Evolutionary conservation across 2,329 filamentous ascomycete genomes (phyloP).

Genomic region (Cyclaneusma minus): DNA sequence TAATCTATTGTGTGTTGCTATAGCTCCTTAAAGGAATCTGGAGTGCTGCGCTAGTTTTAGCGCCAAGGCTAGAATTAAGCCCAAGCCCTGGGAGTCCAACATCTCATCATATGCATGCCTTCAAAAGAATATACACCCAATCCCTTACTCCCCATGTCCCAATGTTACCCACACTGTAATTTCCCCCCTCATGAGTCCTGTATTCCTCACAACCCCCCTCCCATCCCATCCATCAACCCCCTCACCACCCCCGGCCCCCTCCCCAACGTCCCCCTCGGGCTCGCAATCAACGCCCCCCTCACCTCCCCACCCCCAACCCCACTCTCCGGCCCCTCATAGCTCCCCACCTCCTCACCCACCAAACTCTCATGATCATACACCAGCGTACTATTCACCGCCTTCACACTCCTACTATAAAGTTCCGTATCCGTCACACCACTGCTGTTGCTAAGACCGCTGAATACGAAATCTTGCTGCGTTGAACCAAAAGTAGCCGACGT

Average conservation of each 20-base stretch:
- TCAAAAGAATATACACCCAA: too few species aligned
- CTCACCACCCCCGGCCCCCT: constrained; percentile 19
- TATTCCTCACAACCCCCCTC: too few species aligned
- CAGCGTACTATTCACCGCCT: constrained; percentile 36
- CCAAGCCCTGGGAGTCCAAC: too few species aligned
- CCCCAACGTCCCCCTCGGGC: constrained; percentile 19
- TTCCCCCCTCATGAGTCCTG: too few species aligned
- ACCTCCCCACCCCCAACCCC: constrained; percentile 5
- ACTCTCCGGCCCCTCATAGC: constrained; percentile 5
- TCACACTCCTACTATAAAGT: constrained; percentile 42
- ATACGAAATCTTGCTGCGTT: constrained; percentile 39
- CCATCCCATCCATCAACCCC: constrained; percentile 9
- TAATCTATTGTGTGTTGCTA: too few species aligned
- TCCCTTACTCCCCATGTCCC: too few species aligned
- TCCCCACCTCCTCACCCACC: constrained; percentile 10
- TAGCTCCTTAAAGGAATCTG: too few species aligned
- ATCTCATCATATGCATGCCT: too few species aligned
- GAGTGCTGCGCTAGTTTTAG: too few species aligned
- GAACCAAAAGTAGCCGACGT: constrained; percentile 34
- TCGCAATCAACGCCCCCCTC: too few species aligned
- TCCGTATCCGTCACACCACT: constrained; percentile 15
- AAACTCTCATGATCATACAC: constrained; percentile 29
- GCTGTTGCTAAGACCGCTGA: constrained; percentile 18
- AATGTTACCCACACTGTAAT: too few species aligned
- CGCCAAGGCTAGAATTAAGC: too few species aligned